Conservation (phyloP, 2,329 filamentous ascomycete genomes). For the Lojkania enalia region DNA sequence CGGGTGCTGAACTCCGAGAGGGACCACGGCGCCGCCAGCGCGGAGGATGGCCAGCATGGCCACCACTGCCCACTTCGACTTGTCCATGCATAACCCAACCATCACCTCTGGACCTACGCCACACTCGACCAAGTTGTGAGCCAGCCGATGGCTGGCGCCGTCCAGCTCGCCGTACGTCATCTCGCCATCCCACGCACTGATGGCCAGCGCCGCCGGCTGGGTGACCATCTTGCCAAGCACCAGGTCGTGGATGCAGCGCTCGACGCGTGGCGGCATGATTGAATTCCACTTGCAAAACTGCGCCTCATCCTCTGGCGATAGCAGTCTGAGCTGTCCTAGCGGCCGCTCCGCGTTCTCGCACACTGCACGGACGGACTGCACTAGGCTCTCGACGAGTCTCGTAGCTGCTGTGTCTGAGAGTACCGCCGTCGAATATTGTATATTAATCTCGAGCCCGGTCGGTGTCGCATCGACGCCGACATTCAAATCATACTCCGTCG, state of each 20-base stretch:
- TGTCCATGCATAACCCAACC: conserved; percentile 29
- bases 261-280: conserved; percentile 10
- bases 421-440: no score
- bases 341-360: no score
- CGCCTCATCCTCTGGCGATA: no score
- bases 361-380: no score
- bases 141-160: conserved; percentile 16
- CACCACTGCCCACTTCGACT: conserved; percentile 30
- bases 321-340: no score
- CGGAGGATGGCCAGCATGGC: conserved; percentile 46
- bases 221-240: conserved; percentile 16
- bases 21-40: conserved; percentile 48
- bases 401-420: no score
- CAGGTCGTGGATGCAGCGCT: conserved; percentile 21
- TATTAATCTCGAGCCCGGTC: no score
- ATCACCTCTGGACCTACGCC: conserved; percentile 12
- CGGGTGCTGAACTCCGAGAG: conserved; percentile 34
- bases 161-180: conserved; percentile 30
- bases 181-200: conserved; percentile 31
- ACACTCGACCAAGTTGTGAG: conserved; percentile 11
- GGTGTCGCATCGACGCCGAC: no score
- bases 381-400: no score
- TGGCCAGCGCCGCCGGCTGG: conserved; percentile 21
- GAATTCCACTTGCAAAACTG: no score
- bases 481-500: no score